Evolutionary conservation across 805 yeast genomes (phyloP).

Genomic region (Candida peoriensis): DNA sequence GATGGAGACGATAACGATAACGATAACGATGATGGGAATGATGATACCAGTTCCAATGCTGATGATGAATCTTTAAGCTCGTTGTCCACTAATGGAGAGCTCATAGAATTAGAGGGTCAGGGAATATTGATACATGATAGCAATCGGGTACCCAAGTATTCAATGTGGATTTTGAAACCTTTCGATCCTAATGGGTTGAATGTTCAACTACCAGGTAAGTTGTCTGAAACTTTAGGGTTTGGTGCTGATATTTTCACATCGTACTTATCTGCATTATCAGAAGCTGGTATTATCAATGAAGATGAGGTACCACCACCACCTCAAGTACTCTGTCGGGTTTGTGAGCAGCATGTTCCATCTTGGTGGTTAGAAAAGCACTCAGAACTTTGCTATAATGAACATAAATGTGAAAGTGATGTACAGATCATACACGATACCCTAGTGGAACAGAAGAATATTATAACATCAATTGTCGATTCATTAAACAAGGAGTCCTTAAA

Average conservation of each 20-base stretch:
- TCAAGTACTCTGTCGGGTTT: conserved; percentile 80
- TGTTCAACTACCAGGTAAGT: conserved; percentile 61
- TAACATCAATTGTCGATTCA: conserved; percentile 33
- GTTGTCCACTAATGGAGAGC: conserved; percentile 52
- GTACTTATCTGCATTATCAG: conserved; percentile 61
- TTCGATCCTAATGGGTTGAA: conserved; percentile 59
- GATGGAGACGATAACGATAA: conserved; percentile 15
- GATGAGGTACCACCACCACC: conserved; percentile 72
- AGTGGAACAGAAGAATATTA: conserved; percentile 58
- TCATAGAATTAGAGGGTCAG: conserved; percentile 84
- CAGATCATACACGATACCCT: conserved; percentile 71
- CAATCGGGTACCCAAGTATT: conserved; percentile 60
- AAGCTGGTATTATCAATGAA: conserved; percentile 58
- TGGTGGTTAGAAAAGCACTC: conserved; percentile 97
- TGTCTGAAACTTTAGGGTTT: conserved; percentile 78
- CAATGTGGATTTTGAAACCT: conserved; percentile 92
- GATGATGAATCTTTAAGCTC: conserved; percentile 27
- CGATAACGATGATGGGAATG: conserved; percentile 5
- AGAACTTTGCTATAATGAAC: conserved; percentile 81
- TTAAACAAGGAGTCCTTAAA: conserved; percentile 21
- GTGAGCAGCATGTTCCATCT: conserved; percentile 86
- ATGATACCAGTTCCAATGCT: neutral
- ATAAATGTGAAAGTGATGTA: conserved; percentile 72
- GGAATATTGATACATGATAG: conserved; percentile 77
- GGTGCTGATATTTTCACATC: conserved; percentile 82